Evolutionary conservation across 164 flowering plant species (phyloP), one percentile per base, ranked within the genome.

Genomic region (Berberis vulgaris): DNA sequence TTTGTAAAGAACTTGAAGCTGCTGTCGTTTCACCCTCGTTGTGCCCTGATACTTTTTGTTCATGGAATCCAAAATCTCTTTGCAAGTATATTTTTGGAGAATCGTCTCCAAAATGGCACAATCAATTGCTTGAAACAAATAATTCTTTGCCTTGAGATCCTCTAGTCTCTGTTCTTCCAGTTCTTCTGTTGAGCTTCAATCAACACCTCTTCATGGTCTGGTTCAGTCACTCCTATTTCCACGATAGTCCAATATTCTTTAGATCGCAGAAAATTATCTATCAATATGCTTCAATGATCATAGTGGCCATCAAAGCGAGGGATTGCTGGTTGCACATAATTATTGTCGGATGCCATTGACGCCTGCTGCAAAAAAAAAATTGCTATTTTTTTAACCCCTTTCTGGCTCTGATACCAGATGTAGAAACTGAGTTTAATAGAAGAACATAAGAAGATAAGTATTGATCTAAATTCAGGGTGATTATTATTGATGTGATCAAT

Each of bases 21-120:
- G 62, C 38, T 2, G 7, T 2, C 4, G 49, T 45, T 60, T 60
- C 49, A 60, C 62, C 38, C 49, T 60, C n/a, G 62, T 4, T 11
- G 49, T 44, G 4, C 62, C 49, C 45, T 60, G 26, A 45, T 60
- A 60, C 40, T 60, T 60, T 26, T 46, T 65, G 43, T 65, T 56
- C 44, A 65, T 65, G 9, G 67, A 65, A 45, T 65, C 61, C 54
- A 12, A 65, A 11, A 55, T 60, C 38, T 60, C 38, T 40, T 65
- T 65, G 53, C 43, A 65, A 11, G 67, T 65, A 0, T 65, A 13
- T 40, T 65, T 65, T 6, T 11, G 1, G 44, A 65, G 60, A 46
- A 55, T 65, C 1, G 46, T 65, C 7, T 65, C 67, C 67, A 65
- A 46, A 10, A 56, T 65, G 2, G 60, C 26, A 43, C 43, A 26